These are phyloP conservation scores for Sphaerulina populicola DNA, from an alignment of 2,329 filamentous ascomycete species.

Conservation along the genomic window DNA sequence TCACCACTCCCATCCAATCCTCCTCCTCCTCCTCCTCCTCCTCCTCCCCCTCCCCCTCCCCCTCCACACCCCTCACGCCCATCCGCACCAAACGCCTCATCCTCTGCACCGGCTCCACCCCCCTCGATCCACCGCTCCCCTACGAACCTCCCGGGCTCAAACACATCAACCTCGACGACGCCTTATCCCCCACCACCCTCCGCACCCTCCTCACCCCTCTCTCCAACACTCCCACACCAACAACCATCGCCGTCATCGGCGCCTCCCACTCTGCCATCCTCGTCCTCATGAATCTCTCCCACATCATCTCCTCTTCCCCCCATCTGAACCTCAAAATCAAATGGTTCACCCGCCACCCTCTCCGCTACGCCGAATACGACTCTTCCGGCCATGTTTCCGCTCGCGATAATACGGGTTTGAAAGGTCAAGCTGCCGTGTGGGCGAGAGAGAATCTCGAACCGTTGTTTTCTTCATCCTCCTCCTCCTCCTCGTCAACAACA, in stretches of 20 bases:
- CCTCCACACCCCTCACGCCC: conserved; percentile 28
- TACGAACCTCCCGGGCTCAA: conserved; percentile 34
- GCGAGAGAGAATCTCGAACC: conserved; percentile 53
- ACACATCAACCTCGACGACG: conserved; percentile 48
- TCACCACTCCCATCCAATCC: conserved; percentile 27
- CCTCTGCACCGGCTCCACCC: conserved; percentile 52
- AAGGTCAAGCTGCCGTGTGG: conserved; percentile 53
- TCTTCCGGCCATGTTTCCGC: conserved; percentile 51
- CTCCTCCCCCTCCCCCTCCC: background rate
- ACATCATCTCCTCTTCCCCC: conserved; percentile 44
- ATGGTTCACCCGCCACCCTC: conserved; percentile 54
- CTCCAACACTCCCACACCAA: conserved; percentile 26
- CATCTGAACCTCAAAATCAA: conserved; percentile 50
- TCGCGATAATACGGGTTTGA: conserved; percentile 57
- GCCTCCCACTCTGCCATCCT: conserved; percentile 57
- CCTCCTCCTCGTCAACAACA: too few species aligned
- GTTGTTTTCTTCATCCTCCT: too few species aligned
- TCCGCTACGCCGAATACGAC: conserved; percentile 54
- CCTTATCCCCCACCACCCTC: conserved; percentile 48
- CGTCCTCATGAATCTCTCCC: conserved; percentile 53
- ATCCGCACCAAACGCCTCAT: conserved; percentile 39
- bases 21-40: background rate
- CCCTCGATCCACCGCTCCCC: conserved; percentile 41
- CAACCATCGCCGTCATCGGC: conserved; percentile 51
- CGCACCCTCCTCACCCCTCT: conserved; percentile 35